phyloP scores from a whole-genome alignment of 1,284 basidiomycete genomes.

The Earliella scabrosa region DNA sequence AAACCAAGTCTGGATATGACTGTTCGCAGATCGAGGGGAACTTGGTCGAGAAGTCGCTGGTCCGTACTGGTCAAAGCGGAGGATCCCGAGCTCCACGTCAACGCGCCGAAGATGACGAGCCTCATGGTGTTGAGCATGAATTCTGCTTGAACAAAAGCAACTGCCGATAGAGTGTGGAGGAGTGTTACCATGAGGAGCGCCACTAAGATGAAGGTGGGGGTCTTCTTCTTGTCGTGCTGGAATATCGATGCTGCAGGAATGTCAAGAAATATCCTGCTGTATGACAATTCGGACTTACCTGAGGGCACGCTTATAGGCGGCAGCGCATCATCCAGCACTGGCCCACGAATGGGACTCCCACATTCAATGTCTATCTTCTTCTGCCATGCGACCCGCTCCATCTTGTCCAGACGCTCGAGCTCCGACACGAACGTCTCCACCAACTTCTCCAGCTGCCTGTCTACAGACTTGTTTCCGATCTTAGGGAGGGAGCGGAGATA shows the following conservation, averaged over 20 bases:
- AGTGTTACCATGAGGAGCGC: slow-evolving; percentile 1
- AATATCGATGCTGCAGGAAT: background rate
- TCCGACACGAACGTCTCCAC: background rate
- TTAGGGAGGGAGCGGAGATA: background rate
- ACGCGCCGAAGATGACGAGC: background rate
- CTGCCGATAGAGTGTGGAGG: background rate
- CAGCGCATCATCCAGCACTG: background rate
- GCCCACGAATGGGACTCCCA: background rate
- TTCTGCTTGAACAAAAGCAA: background rate
- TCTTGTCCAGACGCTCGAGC: background rate
- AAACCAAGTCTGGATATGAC: background rate
- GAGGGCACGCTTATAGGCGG: background rate
- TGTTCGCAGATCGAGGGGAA: background rate
- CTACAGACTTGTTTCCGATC: background rate
- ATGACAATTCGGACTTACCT: background rate
- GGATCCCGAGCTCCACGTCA: background rate
- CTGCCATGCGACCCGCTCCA: background rate
- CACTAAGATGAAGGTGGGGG: background rate
- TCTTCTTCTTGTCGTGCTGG: slow-evolving; percentile 5
- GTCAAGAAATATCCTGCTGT: background rate
- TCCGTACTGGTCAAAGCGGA: background rate
- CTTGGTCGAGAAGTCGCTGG: background rate
- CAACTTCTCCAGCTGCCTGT: background rate
- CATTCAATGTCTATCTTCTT: background rate
- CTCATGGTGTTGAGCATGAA: background rate